These are phyloP conservation scores for Leccinum pellstonianum DNA, from an alignment of 768 basidiomycete genomes.

Conservation along the genomic window DNA sequence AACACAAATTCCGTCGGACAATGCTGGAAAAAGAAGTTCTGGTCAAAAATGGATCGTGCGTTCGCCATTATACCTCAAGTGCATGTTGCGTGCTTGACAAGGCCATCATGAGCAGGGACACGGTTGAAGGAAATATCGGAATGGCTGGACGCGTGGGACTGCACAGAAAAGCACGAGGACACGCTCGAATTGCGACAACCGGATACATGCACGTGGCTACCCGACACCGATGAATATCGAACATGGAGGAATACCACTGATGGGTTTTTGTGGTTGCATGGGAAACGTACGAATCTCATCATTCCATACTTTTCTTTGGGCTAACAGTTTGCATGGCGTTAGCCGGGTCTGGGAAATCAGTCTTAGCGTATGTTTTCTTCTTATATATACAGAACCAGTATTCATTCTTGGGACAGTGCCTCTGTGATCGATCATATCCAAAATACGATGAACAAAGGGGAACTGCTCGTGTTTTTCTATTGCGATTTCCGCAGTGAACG, in stretches of 20 bases:
- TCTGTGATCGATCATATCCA: background rate
- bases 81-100: background rate
- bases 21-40: background rate
- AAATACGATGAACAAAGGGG: background rate
- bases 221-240: background rate
- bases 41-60: background rate
- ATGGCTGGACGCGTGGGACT: background rate
- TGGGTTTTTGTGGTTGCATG: background rate
- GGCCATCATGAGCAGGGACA: constrained; percentile 15
- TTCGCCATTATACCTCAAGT: background rate
- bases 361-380: background rate
- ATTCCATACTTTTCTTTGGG: background rate
- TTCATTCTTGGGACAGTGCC: background rate
- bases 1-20: background rate
- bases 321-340: background rate
- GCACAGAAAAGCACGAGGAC: background rate
- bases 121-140: too few relatives aligned
- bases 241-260: background rate
- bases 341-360: background rate
- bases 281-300: background rate
- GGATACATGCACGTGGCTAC: background rate
- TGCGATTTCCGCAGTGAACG: background rate
- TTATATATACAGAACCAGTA: background rate
- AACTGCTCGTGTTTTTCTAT: background rate
- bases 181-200: background rate